These are phyloP conservation scores for Talaromyces wortmannii DNA, from an alignment of 495 filamentous ascomycete species.

Conservation along the genomic window DNA sequence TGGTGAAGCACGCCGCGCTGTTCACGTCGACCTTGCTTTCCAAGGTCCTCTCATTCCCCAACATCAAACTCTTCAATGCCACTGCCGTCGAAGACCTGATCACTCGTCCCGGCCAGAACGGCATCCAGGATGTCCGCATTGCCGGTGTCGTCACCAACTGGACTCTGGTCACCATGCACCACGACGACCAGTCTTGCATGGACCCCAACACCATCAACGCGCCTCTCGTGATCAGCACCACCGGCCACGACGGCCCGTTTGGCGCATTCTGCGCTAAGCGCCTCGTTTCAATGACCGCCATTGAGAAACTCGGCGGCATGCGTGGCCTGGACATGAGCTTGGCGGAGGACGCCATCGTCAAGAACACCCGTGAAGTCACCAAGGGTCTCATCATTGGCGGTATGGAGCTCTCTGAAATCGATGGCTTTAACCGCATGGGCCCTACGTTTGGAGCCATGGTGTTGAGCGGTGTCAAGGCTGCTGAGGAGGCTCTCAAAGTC, in stretches of 20 bases:
- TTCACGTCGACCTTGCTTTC: constrained; percentile 83
- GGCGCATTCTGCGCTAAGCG: constrained; percentile 85
- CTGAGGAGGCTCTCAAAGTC: constrained; percentile 72
- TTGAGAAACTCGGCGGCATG: constrained; percentile 85
- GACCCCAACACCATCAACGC: constrained; percentile 95
- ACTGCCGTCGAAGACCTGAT: constrained; percentile 87
- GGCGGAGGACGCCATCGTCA: constrained; percentile 87
- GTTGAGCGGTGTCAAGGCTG: constrained; percentile 77
- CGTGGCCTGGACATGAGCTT: constrained; percentile 83
- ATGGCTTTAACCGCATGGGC: constrained; percentile 83
- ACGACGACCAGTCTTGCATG: constrained; percentile 91
- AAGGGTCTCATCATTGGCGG: constrained; percentile 86
- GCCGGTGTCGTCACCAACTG: constrained; percentile 92
- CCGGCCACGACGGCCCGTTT: constrained; percentile 86
- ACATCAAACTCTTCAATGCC: constrained; percentile 94
- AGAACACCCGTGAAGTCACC: constrained; percentile 77
- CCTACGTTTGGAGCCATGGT: constrained; percentile 80
- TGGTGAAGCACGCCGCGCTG: constrained; percentile 87
- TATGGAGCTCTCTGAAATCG: constrained; percentile 88
- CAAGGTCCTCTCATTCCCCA: constrained; percentile 73
- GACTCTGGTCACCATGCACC: constrained; percentile 85
- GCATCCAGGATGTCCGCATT: constrained; percentile 51
- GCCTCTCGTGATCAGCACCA: constrained; percentile 77
- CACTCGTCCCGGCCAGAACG: constrained; percentile 50
- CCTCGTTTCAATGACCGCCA: constrained; percentile 70